Base-by-base conservation (phyloP, 345 rosid species). In the Combretum micranthum region DNA sequence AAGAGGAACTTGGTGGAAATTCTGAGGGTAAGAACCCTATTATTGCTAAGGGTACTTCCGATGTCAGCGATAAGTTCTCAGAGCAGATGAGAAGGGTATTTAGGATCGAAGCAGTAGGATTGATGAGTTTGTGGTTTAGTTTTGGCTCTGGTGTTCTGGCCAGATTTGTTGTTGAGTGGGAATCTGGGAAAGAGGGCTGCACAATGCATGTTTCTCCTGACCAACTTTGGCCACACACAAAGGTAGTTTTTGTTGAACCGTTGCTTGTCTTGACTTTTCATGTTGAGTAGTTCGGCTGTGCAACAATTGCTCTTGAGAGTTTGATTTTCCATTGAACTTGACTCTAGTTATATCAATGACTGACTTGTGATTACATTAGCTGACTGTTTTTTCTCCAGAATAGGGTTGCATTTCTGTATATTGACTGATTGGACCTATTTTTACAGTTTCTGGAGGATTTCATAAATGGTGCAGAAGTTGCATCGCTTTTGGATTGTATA, bases 131-230 rank as follows among this genome's bases (percentile, higher is more conserved):
- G 67, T 94, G 97, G 97, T 94, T 94, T 72, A 83, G 95, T 75
- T 94, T 94, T 72, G 96, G 97, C 50, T 77, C 97, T 42, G 87
- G 86, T 22, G 76, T 82, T 56, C 81, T 90, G 22, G 99, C 96
- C 23, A 95, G 97, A 50, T 90, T 94, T 77, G 96, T 90, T 74
- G 97, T 94, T 52, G 97, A 94, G 71, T 94, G 99, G 99, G 97
- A 90, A 74, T 77, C 95, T 13, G 90, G 87, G 69, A 94, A 81
- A 76, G 93, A 94, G 66, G 97, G 95, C 66, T 94, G 99, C 77
- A 94, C 99, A 44, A 87, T 90, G 97, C 99, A 87, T 72, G 99
- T 94, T 74, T 87, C 97, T 62, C 99, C 99, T 12, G 97, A 94
- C 59, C 97, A 90, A 74, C 92, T 80, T 61, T 94, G 99, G 99